Evolutionary conservation across 1,284 basidiomycete species (phyloP).

Genomic region (Porogramme epimiltina): DNA sequence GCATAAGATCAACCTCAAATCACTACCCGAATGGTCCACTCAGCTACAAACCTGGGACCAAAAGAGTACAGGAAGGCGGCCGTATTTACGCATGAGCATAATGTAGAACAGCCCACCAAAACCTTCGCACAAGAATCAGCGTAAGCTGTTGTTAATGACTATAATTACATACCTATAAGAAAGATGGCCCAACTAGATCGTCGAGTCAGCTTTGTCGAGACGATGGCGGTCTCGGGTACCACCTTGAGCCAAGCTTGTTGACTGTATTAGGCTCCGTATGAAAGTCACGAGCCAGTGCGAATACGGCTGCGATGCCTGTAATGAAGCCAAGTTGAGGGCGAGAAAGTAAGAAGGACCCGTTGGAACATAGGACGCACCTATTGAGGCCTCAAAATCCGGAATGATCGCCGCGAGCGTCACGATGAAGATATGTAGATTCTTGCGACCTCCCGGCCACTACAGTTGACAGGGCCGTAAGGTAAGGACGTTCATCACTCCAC

Average conservation of each 20-base stretch:
- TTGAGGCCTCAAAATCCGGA: constrained; percentile 68
- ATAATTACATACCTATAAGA: constrained; percentile 45
- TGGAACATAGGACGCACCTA: constrained; percentile 42
- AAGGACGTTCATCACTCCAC: background rate
- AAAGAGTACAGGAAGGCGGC: constrained; percentile 64
- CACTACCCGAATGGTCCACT: too few species aligned
- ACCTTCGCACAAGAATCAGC: constrained; percentile 35
- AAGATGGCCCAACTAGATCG: constrained; percentile 63
- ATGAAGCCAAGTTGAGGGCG: too few species aligned
- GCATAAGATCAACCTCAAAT: constrained; percentile 13
- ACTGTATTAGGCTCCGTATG: constrained; percentile 57
- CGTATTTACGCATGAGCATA: constrained; percentile 57
- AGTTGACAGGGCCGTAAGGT: too few species aligned
- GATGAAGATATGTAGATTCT: constrained; percentile 56
- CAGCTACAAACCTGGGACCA: constrained; percentile 57
- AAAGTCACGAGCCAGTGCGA: constrained; percentile 57
- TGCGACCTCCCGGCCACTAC: constrained; percentile 46
- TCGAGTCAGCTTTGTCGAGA: background rate
- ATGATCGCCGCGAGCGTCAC: constrained; percentile 65
- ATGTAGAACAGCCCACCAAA: constrained; percentile 61
- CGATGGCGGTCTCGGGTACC: background rate
- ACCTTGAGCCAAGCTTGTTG: constrained; percentile 66
- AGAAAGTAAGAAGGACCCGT: background rate
- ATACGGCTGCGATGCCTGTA: constrained; percentile 57
- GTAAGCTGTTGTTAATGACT: background rate